Conservation (phyloP, 805 yeast genomes). For the Wickerhamomyces kurtzmanii region DNA sequence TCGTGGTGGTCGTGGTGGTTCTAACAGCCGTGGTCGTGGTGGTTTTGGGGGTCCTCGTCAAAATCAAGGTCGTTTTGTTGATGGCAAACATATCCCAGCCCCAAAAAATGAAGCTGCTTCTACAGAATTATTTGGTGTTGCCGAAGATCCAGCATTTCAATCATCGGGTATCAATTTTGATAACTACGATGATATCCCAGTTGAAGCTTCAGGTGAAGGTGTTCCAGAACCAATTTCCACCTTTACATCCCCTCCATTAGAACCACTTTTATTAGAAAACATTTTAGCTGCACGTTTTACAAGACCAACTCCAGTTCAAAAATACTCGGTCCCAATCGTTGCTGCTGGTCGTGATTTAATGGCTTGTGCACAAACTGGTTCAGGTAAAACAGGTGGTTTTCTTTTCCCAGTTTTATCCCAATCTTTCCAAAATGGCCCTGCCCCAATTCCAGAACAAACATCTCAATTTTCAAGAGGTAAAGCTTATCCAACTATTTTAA, state of each 20-base stretch:
- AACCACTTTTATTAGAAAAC: conserved; percentile 75
- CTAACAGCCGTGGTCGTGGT: conserved; percentile 26
- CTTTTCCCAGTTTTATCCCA: conserved; percentile 94
- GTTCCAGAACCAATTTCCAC: conserved; percentile 89
- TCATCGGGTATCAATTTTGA: conserved; percentile 98
- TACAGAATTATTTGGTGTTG: conserved; percentile 77
- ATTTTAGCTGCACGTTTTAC: conserved; percentile 82
- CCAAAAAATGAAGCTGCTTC: conserved; percentile 62
- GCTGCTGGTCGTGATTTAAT: conserved; percentile 84
- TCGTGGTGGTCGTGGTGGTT: conserved; percentile 19
- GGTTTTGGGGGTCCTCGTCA: conserved; percentile 25
- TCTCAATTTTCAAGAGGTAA: conserved; percentile 55
- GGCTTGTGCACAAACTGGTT: conserved; percentile 99
- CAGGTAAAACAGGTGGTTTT: conserved; percentile 99
- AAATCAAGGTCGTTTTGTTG: conserved; percentile 74
- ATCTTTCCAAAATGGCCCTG: conserved; percentile 84
- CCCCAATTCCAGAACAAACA: conserved; percentile 34
- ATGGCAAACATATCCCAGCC: conserved; percentile 85
- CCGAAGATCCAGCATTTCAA: conserved; percentile 55
- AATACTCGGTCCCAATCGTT: conserved; percentile 87
- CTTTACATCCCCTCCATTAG: conserved; percentile 91
- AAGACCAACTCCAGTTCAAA: conserved; percentile 94
- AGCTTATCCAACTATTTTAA: conserved; percentile 90
- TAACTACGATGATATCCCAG: conserved; percentile 97
- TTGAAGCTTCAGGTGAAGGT: conserved; percentile 91